Conservation (phyloP, 1,139 yeast genomes). For the Chernovozyma sophiae-reginae region DNA sequence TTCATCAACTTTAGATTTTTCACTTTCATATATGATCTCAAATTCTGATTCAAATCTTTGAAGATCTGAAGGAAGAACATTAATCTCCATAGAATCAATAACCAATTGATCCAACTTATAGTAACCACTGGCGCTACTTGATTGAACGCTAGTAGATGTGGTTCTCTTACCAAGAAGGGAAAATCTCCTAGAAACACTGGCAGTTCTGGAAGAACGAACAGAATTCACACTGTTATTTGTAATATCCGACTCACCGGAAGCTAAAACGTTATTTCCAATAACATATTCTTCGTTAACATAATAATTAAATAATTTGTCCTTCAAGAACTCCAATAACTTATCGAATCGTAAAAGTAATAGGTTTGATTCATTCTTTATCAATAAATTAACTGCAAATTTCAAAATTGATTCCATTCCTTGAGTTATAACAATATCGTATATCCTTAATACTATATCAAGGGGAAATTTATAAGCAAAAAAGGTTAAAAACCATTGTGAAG, state of each 20-base stretch:
- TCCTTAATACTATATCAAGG: conserved; percentile 71
- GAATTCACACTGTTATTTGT: neutral
- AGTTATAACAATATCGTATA: conserved; percentile 79
- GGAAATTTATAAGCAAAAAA: conserved; percentile 94
- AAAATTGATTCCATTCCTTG: conserved; percentile 85
- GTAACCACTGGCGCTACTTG: conserved; percentile 18
- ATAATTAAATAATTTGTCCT: conserved; percentile 70
- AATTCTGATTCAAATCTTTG: conserved; percentile 70
- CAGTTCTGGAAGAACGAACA: conserved; percentile 12
- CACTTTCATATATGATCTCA: conserved; percentile 65
- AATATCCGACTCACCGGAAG: neutral
- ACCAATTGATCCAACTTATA: conserved; percentile 74
- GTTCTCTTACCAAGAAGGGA: conserved; percentile 16
- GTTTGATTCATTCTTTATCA: conserved; percentile 60
- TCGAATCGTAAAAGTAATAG: conserved; percentile 69
- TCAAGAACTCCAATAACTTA: conserved; percentile 66
- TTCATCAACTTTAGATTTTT: conserved; percentile 65
- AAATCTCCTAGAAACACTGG: conserved; percentile 15
- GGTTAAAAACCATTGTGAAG: conserved; percentile 93
- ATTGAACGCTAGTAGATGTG: conserved; percentile 6
- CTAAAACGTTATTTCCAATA: conserved; percentile 9
- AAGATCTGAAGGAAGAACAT: conserved; percentile 67
- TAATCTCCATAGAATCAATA: conserved; percentile 69
- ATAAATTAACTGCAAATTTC: conserved; percentile 74
- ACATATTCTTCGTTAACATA: conserved; percentile 49